These are phyloP conservation scores for Lentinula raphanica DNA, from an alignment of 768 basidiomycete genomes.

Conservation along the genomic window DNA sequence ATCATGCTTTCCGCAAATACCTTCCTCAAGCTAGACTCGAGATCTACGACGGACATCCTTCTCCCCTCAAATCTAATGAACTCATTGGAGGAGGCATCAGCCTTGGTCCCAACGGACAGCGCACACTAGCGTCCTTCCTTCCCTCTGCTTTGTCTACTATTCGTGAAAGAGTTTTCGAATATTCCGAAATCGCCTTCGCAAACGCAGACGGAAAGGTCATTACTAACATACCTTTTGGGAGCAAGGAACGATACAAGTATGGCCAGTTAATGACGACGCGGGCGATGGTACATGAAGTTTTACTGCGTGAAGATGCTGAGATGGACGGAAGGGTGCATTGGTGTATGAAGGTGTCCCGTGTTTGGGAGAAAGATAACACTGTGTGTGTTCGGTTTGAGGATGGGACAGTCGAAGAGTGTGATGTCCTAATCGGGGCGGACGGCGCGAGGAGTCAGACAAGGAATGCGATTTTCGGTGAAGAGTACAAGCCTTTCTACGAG, in stretches of 20 bases:
- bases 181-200: neutral
- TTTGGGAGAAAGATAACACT: neutral
- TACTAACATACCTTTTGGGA: neutral
- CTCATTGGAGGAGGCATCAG: neutral
- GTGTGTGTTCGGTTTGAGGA: neutral
- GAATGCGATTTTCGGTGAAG: neutral
- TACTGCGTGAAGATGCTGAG: neutral
- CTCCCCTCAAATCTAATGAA: neutral
- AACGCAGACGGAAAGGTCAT: neutral
- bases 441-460: neutral
- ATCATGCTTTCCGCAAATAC: conserved; percentile 2
- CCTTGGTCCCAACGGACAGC: conserved; percentile 1
- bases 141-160: neutral
- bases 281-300: neutral
- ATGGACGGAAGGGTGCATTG: neutral
- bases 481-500: neutral
- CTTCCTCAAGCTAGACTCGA: neutral
- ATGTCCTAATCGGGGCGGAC: conserved; percentile 4
- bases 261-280: neutral
- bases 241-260: conserved; percentile 1
- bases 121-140: neutral
- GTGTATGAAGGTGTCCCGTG: neutral
- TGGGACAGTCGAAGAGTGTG: neutral
- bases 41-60: conserved; percentile 3
- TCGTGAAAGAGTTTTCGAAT: neutral